These are phyloP conservation scores for Phytophthora lateralis DNA, from an alignment of 352 stramenopile genomes.

Conservation along the genomic window DNA sequence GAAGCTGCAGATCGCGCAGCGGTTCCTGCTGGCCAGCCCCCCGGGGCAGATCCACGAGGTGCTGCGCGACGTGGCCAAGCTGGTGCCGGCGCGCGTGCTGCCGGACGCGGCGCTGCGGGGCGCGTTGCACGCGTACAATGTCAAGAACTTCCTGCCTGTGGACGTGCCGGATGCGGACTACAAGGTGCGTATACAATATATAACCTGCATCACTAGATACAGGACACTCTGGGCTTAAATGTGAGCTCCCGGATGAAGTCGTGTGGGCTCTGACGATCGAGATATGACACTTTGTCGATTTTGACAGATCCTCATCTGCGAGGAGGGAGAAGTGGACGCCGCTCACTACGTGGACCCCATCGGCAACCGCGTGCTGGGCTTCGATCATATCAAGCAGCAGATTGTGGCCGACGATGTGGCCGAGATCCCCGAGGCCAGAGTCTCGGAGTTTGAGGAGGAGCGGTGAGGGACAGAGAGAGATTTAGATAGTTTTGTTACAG, in stretches of 20 bases:
- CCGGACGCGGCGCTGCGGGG: conserved; percentile 68
- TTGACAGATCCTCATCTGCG: conserved; percentile 76
- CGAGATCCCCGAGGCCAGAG: conserved; percentile 43
- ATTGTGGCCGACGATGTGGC: conserved; percentile 58
- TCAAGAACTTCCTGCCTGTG: conserved; percentile 68
- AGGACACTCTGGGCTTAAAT: background rate
- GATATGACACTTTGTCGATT: background rate
- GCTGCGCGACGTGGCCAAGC: conserved; percentile 80
- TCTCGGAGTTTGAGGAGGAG: conserved; percentile 70
- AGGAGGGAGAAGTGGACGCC: conserved; percentile 80
- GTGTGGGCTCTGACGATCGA: background rate
- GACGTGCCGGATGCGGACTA: conserved; percentile 76
- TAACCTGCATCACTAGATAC: background rate
- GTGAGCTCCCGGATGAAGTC: background rate
- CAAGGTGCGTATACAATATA: conserved; percentile 46
- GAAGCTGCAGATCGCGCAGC: conserved; percentile 90
- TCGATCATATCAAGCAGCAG: conserved; percentile 88
- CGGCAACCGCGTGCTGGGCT: conserved; percentile 73
- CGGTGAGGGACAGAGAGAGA: conserved; percentile 40
- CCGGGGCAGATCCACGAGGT: conserved; percentile 91
- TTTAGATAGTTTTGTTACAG: background rate
- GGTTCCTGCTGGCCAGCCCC: conserved; percentile 89
- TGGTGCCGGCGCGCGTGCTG: conserved; percentile 77
- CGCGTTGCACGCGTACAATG: conserved; percentile 85
- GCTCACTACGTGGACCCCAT: conserved; percentile 87